Evolutionary conservation across 257 asterid species (phyloP), one percentile per base, ranked within the genome.

Genomic region (Datura wrightii): DNA sequence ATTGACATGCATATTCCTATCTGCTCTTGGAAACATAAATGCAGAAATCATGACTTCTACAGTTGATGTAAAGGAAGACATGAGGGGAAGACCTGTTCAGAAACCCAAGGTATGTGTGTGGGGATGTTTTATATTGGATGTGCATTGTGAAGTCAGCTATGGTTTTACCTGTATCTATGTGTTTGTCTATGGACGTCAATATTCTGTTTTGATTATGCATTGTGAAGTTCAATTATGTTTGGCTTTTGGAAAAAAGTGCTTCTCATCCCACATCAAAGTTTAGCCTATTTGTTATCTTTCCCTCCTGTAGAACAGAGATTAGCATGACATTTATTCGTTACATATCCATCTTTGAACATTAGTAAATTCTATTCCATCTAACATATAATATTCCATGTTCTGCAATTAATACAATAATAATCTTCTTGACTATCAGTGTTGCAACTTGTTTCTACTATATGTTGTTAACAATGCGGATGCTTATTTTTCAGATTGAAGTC

Each of bases 1-100:
- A 71, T 44, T n/a, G 55, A n/a, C 79, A 18, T 24, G 55, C 56
- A 71, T 71, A 41, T 44, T 71, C 18, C 42, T 44, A 71, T 10
- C 56, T 1, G n/a, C n/a, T 79, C 37, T 69, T 24, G 19, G 9
- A 70, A 11, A 15, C 44, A 42, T 74, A 54, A 67, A 60, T 54
- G 93, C 83, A 95, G 98, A 90, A 85, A 95, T 95, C 88, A 89
- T 66, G 87, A 95, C 98, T 83, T 92, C 98, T 79, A 93, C 97
- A 7, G 98, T 95, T 85, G 98, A 95, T 84, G 91, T 94, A 84
- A 94, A 87, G 80, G 98, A 95, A 83, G 98, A 95, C 55, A 88
- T 93, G 37, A 89, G 95, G 39, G 98, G 98, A 80, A 88, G 98
- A 56, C 93, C 98, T 2, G 87, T 92, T 85, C 97, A 92, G 53